phyloP scores from a whole-genome alignment of 176 grass and related monocot genomes.

The Aegilops longissima region DNA sequence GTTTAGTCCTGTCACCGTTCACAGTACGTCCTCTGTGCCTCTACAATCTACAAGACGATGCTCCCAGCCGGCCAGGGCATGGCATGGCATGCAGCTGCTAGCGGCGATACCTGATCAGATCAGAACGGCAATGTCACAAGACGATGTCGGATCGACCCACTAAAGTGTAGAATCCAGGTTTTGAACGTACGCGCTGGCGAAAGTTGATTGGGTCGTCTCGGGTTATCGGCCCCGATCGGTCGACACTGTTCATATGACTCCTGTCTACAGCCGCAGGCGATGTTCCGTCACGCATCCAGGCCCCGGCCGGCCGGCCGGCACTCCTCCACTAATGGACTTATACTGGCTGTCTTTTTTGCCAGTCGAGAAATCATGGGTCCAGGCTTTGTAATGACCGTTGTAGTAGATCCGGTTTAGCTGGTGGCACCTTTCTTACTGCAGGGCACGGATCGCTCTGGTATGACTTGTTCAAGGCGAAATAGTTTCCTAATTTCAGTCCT shows the following conservation, averaged over 20 bases:
- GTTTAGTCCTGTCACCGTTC: background rate
- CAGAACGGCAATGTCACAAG: slow-evolving; percentile 8
- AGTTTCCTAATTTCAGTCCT: no score
- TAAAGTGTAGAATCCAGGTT: slow-evolving; percentile 21
- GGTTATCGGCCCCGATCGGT: background rate
- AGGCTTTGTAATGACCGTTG: background rate
- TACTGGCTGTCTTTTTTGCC: background rate
- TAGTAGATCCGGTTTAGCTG: background rate
- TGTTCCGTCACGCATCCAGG: background rate
- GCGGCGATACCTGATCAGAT: background rate
- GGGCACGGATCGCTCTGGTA: no score
- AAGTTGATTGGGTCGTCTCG: background rate
- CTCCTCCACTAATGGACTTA: background rate
- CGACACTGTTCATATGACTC: background rate
- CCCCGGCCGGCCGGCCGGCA: background rate
- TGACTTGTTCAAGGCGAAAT: no score
- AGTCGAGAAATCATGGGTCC: background rate
- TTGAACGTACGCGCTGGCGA: background rate
- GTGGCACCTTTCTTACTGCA: background rate
- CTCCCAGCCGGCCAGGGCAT: background rate
- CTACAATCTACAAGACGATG: background rate
- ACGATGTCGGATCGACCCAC: background rate
- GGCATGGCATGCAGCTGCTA: background rate
- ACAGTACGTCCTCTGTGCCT: background rate
- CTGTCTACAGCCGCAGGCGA: background rate